Evolutionary conservation across 2,329 filamentous ascomycete genomes (phyloP), one percentile per base, ranked within the genome.

Genomic region (Colletotrichum sp.): DNA sequence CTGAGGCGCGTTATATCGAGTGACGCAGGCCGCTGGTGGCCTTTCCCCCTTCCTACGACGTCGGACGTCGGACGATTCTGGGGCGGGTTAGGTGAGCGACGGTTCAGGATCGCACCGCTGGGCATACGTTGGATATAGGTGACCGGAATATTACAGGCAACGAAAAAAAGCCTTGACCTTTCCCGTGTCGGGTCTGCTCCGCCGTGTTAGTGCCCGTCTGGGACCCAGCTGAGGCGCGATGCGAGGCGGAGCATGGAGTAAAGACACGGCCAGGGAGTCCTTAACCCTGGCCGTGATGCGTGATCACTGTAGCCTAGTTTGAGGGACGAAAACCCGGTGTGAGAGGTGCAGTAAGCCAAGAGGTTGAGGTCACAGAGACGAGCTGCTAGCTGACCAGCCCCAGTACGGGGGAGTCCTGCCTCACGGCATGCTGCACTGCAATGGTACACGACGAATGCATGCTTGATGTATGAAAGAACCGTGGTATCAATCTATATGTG

Each of bases 401-500:
- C 15, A 60, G 21, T 18, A 28, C 6, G 28, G 13, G 13, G 43
- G 8, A 36, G 30, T 38, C 38, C 10, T 36, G 15, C n/a, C 66
- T 61, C 30, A 32, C 61, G 6, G 30, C 24, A 55, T 18, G 61
- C 32, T 34, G 38, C 32, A 21, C 28, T 66, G 36, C 26, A 70
- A 6, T 43, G 18, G 65, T 34, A 55, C 32, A 66, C 60, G n/a
- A 43, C 32, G 6, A 21, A 65, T 21, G 24, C 12, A 18, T 15
- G 26, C 32, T 15, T 18, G n/a, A 24, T 26, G 66, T 66, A 12
- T 34, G 28, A 26, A 38, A 52, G 28, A 60, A 24, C 55, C 52
- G 30, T 75, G 72, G 68, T 75, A 66, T 72, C 72, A 71, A 62
- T 72, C 68, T 72, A 66, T 67, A 58, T 71, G 34, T 28, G 68